Base-by-base conservation (phyloP, 2,329 filamentous ascomycete genomes). In the Sclerotinia glacialis region DNA sequence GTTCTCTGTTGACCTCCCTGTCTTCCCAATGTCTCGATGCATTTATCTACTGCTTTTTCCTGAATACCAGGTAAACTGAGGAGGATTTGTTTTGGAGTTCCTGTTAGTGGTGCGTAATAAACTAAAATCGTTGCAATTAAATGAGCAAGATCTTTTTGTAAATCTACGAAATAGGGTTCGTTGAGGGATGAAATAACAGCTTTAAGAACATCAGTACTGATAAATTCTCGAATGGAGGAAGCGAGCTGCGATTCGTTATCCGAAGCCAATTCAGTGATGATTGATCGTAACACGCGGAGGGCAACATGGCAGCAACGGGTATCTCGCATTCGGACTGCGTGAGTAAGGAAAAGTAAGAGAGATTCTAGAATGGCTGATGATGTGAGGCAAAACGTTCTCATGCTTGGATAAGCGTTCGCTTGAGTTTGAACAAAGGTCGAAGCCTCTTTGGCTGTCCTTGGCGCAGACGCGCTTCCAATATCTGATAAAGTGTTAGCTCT, bases 91-190 rank as follows among this genome's bases (percentile, higher is more conserved):
- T 88, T 83, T 0, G 93, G 92, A 0, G 90, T 95, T 8, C 82
- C 75, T 9, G 89, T 93, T 42, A 85, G 78, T 0, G 85, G 81
- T 16, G 86, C 86, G 76, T 97, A 97, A 69, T 90, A 85, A 11
- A 89, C 84, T 72, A 97, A 83, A 69, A 98, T 95, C 5, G 89
- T 86, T 0, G 93, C 93, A 69, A 99, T 97, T 47, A 98, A 83
- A 28, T 88, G 86, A 0, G 93, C 94, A 28, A 99, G 83, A 62
- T 99, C 93, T 76, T 93, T 94, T 74, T 99, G 95, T 69, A 96
- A 86, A 72, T 99, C 95, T 44, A 97, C 93, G 78, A 98, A 99
- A 78, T 98, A 97, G 0, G 92, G 89, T 72, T 99, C 95, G 78
- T 98, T 91, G 61, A 99, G 86, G 2, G 91, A 96, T 1, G 89